These are phyloP conservation scores for Rhododendron griersonianum DNA, from an alignment of 148 eudicot species.

Conservation along the genomic window DNA sequence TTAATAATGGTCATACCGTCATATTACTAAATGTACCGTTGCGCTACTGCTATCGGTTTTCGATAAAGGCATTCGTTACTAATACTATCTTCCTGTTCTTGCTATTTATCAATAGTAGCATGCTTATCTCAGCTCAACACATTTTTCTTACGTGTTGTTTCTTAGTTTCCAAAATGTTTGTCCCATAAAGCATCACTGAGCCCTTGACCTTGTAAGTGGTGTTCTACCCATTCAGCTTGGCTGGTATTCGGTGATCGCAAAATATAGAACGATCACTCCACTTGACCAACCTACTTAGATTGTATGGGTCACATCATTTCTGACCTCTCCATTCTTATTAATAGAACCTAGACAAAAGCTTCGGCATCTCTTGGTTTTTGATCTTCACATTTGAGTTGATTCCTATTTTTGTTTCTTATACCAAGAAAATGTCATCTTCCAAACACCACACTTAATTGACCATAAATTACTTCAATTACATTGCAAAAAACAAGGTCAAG, in stretches of 20 bases:
- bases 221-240: background rate
- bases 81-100: background rate
- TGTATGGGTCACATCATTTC: background rate
- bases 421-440: background rate
- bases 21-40: background rate
- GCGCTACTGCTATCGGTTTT: background rate
- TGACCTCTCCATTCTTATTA: background rate
- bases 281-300: background rate
- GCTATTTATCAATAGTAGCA: background rate
- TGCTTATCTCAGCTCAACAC: background rate
- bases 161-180: background rate
- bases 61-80: background rate
- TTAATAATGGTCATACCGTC: background rate
- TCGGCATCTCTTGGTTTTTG: background rate
- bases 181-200: background rate
- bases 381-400: background rate
- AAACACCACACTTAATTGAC: background rate
- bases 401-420: background rate
- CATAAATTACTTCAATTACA: background rate
- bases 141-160: background rate
- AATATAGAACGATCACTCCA: background rate
- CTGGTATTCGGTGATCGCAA: background rate
- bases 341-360: background rate
- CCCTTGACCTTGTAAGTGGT: background rate
- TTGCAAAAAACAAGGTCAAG: constrained; percentile 10